Conservation (phyloP, 345 rosid genomes). For the Iberis pinnata region DNA sequence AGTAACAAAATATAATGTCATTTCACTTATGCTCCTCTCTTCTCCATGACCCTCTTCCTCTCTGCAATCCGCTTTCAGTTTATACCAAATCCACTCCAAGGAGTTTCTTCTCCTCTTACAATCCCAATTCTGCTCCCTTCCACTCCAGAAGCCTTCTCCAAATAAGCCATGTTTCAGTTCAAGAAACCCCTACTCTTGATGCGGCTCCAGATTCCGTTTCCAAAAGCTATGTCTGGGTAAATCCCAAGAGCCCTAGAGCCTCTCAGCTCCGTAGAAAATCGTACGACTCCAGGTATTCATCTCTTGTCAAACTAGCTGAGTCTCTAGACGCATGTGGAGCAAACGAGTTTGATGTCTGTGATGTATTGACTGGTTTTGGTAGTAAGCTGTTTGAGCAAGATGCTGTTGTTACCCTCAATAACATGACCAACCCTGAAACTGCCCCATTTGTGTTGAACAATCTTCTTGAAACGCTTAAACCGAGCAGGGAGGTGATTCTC, state of each 20-base stretch:
- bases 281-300: constrained; percentile 71
- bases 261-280: constrained; percentile 50
- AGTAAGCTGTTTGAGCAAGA: constrained; percentile 56
- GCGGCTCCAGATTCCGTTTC: constrained; percentile 22
- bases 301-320: constrained; percentile 54
- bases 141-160: constrained; percentile 34
- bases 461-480: constrained; percentile 42
- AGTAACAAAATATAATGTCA: constrained; percentile 35
- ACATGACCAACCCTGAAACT: constrained; percentile 63
- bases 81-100: constrained; percentile 31
- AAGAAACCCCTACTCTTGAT: constrained; percentile 31
- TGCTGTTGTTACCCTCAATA: constrained; percentile 72
- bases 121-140: constrained; percentile 20
- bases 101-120: constrained; percentile 24
- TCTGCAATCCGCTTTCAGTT: constrained; percentile 31
- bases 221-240: constrained; percentile 66
- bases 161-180: constrained; percentile 42
- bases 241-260: constrained; percentile 77
- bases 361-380: constrained; percentile 44
- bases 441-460: constrained; percentile 49
- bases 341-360: constrained; percentile 35
- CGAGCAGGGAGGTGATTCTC: constrained; percentile 47
- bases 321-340: constrained; percentile 45
- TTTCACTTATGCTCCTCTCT: constrained; percentile 44
- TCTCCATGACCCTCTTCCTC: constrained; percentile 35